phyloP scores from a whole-genome alignment of 2,329 filamentous ascomycete genomes.

The Chaetoscypha palmicola region DNA sequence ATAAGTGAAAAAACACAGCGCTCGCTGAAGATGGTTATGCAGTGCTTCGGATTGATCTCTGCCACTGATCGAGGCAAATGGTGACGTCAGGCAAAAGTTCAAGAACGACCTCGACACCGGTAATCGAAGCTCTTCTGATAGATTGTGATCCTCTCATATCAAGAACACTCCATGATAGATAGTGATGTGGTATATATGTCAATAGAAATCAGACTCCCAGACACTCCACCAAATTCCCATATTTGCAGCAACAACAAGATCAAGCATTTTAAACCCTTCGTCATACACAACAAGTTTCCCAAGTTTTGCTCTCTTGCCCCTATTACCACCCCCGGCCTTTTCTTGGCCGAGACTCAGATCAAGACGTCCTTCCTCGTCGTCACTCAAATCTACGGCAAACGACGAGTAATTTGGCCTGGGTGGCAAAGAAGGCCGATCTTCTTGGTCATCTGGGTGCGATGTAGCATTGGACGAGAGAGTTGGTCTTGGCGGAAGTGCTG shows the following conservation, averaged over 20 bases:
- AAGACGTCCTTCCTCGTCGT: constrained; percentile 40
- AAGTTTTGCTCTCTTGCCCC: constrained; percentile 82
- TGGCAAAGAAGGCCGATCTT: constrained; percentile 22
- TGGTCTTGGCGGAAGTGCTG: constrained; percentile 16
- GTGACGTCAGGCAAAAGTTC: too few species aligned
- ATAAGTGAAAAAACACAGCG: too few species aligned
- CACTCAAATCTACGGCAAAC: constrained; percentile 13
- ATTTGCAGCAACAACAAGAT: constrained; percentile 84
- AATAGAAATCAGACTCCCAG: constrained; percentile 49
- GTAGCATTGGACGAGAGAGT: constrained; percentile 20
- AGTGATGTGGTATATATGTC: not conserved
- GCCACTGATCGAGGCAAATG: too few species aligned
- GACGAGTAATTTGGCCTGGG: constrained; percentile 15
- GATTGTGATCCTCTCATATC: not conserved
- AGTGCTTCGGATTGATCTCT: too few species aligned
- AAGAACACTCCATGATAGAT: not conserved
- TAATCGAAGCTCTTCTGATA: too few species aligned
- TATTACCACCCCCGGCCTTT: constrained; percentile 75
- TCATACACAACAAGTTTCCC: constrained; percentile 87
- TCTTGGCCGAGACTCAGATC: constrained; percentile 75
- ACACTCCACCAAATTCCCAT: constrained; percentile 90
- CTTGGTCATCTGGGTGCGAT: constrained; percentile 22
- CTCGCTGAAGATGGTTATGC: too few species aligned
- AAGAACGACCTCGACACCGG: too few species aligned
- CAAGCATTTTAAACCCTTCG: constrained; percentile 91